phyloP scores from a whole-genome alignment of 768 basidiomycete species.

The Boletales sp. region DNA sequence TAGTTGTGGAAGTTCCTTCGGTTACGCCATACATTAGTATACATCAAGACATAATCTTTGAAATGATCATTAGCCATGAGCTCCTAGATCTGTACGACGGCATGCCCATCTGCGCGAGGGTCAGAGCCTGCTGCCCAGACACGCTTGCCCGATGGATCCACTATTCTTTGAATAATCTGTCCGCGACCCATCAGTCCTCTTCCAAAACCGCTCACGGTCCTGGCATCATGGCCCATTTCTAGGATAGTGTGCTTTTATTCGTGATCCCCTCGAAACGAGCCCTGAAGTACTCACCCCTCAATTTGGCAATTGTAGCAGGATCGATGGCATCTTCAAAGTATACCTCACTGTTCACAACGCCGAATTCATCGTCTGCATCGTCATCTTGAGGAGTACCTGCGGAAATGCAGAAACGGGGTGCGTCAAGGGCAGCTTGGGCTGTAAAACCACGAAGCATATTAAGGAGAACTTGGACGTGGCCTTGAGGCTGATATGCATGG shows the following conservation, averaged over 20 bases:
- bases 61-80: not conserved
- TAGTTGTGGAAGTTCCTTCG: slow-evolving; percentile 24
- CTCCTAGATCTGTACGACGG: slow-evolving; percentile 72
- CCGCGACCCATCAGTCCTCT: slow-evolving; percentile 76
- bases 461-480: slow-evolving; percentile 91
- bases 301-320: slow-evolving; percentile 54
- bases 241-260: slow-evolving; percentile 5
- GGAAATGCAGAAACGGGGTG: slow-evolving; percentile 95
- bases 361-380: slow-evolving; percentile 45
- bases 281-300: slow-evolving; percentile 51
- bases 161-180: slow-evolving; percentile 83
- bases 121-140: slow-evolving; percentile 98
- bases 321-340: slow-evolving; percentile 86
- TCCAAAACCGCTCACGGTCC: slow-evolving; percentile 53
- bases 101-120: slow-evolving; percentile 83
- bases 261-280: not conserved
- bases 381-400: slow-evolving; percentile 68
- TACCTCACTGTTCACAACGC: slow-evolving; percentile 72
- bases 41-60: too few species aligned
- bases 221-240: slow-evolving; percentile 91
- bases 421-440: slow-evolving; percentile 87
- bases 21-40: not conserved
- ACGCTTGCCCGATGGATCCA: slow-evolving; percentile 58
- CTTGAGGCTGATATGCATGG: slow-evolving; percentile 67
- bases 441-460: slow-evolving; percentile 87